Conservation (phyloP, 345 rosid species). For the Salix arbutifolia region DNA sequence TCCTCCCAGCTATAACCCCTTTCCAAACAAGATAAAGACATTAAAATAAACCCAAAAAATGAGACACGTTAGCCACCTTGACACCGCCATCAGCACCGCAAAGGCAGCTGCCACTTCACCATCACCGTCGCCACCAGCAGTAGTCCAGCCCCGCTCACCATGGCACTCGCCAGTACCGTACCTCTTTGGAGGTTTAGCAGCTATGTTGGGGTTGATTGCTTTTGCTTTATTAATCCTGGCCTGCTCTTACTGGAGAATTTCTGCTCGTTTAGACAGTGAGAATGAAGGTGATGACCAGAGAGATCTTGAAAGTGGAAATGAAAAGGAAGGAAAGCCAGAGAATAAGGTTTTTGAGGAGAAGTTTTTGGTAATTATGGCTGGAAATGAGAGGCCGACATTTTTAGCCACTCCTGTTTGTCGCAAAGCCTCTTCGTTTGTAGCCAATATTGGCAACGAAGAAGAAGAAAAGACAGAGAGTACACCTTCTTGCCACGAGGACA, state of each 20-base stretch:
- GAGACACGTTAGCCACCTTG: constrained; percentile 20
- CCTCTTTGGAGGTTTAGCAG: constrained; percentile 90
- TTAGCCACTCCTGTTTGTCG: constrained; percentile 27
- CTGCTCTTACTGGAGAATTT: constrained; percentile 91
- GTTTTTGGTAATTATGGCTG: constrained; percentile 32
- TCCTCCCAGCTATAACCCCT: not conserved
- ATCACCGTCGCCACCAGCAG: constrained; percentile 16
- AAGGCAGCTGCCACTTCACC: not conserved
- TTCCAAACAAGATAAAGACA: not conserved
- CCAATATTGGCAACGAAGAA: constrained; percentile 21
- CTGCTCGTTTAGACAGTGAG: constrained; percentile 31
- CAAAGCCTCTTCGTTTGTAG: constrained; percentile 35
- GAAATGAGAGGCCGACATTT: constrained; percentile 25
- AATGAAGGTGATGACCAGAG: not conserved
- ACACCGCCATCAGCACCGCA: constrained; percentile 16
- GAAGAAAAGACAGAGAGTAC: constrained; percentile 16
- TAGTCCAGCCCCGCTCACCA: constrained; percentile 48
- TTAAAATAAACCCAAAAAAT: constrained; percentile 1
- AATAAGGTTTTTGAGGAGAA: constrained; percentile 18
- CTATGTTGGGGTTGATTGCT: constrained; percentile 89
- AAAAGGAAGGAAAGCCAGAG: not conserved
- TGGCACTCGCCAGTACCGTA: constrained; percentile 98
- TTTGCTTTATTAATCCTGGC: constrained; percentile 83
- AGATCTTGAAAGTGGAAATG: constrained; percentile 15
- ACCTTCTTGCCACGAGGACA: constrained; percentile 32